Base-by-base conservation (phyloP, 257 asterid genomes). In the Linaria vulgaris region DNA sequence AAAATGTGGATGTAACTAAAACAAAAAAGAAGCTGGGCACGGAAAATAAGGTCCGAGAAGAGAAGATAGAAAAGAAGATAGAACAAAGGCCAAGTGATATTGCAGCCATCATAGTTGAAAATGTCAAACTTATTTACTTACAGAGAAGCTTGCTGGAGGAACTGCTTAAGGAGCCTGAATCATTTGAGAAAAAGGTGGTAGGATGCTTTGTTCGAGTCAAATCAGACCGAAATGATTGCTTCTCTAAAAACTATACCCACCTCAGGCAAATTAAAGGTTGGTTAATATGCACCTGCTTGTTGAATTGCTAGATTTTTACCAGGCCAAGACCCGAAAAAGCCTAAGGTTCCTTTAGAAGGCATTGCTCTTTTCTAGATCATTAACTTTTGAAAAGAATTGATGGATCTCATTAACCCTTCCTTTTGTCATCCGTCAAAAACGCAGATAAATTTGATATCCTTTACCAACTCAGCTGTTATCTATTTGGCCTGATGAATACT, bases 261-360 rank as follows among this genome's bases (percentile, higher is more conserved):
- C 97, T 89, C 54, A 72, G 82, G 78, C 94, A 78, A 80, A 86
- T 92, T 66, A 75, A 85, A 80, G 99, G 99, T 89, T 58, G 70
- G 80, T 70, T 31, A 67, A 48, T 12, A 37, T 59, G 50, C 52
- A 51, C 46, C 61, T 48, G 30, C 53, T 15, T 16, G 48, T 34
- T 71, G 43, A 52, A 58, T 54, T 48, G 49, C 52, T 67, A 19
- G 24, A 48, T 19, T 22, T 51, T 67, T 6, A 30, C 37, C 3
- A 3, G 37, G 3, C 37, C 37, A 30, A 30, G 6, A 2, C 3
- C 5, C 5, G 37, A 30, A 27, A 62, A 55, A 43, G n/a, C 44
- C 55, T 45, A 17, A 13, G 1, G 5, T 20, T 60, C 30, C 50
- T 69, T 61, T 13, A 16, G 25, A 47, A 57, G 16, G 13, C 6